Evolutionary conservation across 208 protist genomes (phyloP).

Genomic region (Leishmania major): DNA sequence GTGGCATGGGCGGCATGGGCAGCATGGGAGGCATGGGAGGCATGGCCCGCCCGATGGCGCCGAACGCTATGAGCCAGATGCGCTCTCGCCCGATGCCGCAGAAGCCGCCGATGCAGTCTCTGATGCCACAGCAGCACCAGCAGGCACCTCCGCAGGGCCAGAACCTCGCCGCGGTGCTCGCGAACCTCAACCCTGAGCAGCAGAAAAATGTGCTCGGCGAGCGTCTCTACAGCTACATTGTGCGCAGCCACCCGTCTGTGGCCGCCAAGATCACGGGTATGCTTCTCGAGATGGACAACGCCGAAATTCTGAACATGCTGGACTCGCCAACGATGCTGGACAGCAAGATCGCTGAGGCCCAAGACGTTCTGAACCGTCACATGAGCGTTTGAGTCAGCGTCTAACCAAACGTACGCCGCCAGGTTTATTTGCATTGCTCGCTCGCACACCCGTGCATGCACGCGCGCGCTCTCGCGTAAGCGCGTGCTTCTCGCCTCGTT

Average conservation of each 20-base stretch:
- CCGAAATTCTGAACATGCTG: constrained; percentile 96
- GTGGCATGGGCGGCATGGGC: constrained; percentile 38
- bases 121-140: constrained; percentile 62
- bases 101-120: constrained; percentile 68
- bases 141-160: constrained; percentile 49
- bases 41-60: constrained; percentile 44
- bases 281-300: constrained; percentile 98
- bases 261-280: constrained; percentile 99
- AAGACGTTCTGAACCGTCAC: constrained; percentile 94
- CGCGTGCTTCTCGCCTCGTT: background rate
- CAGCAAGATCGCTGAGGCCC: constrained; percentile 97
- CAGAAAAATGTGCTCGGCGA: constrained; percentile 97
- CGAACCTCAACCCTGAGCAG: constrained; percentile 76
- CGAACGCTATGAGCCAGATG: constrained; percentile 83
- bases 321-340: constrained; percentile 90
- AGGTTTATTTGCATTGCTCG: background rate
- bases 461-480: background rate
- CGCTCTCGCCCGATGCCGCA: constrained; percentile 53
- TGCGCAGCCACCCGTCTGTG: constrained; percentile 77
- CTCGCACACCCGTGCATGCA: background rate
- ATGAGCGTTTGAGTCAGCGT: constrained; percentile 55
- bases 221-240: constrained; percentile 96
- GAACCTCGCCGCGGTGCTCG: constrained; percentile 73
- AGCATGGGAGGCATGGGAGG: constrained; percentile 39
- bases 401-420: background rate